Base-by-base conservation (phyloP, 2,329 filamentous ascomycete genomes). In the Ophiostoma australiae region DNA sequence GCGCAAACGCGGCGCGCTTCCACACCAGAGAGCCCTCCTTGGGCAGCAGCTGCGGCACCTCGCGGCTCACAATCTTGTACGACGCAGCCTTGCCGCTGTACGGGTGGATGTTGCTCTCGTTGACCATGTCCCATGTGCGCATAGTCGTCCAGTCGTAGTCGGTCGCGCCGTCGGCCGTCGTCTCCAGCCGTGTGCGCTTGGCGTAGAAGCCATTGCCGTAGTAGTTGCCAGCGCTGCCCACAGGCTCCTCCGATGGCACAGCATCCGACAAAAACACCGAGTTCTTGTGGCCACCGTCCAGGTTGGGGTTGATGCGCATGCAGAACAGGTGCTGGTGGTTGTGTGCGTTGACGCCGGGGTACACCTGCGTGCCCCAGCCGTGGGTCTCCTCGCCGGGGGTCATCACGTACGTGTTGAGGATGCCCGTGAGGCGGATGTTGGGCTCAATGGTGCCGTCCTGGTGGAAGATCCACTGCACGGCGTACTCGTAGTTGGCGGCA, bases 291-390 rank as follows among this genome's bases (percentile, higher is more conserved):
- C 93, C 94, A 0, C 94, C 94, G 77, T 97, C 94, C 70, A 97
- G 87, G 77, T 94, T 95, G 41, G 93, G 87, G 78, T 97, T 91
- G 63, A 97, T 83, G 61, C 94, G 91, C 63, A 97, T 83, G 78
- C 93, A 97, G 86, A 97, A 97, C 39, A 97, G 85, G 79, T 97
- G 94, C 80, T 97, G 93, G 80, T 97, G 94, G 82, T 97, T 97
- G 82, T 97, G 94, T 0, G 94, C 94, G 77, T 97, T 97, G 77
- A 97, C 93, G 58, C 92, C 90, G 0, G 92, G 91, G 77, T 94
- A 95, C 10, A 97, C 94, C 79, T 97, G 90, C 0, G 93, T 97
- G 71, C 94, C 94, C 92, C 92, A 97, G 72, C 92, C 92, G 39
- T 91, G 84, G 10, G 91, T 90, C 74, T 95, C 91, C 80, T 97